Evolutionary conservation across 495 filamentous ascomycete genomes (phyloP), one percentile per base, ranked within the genome.

Genomic region (Podospora anserina): DNA sequence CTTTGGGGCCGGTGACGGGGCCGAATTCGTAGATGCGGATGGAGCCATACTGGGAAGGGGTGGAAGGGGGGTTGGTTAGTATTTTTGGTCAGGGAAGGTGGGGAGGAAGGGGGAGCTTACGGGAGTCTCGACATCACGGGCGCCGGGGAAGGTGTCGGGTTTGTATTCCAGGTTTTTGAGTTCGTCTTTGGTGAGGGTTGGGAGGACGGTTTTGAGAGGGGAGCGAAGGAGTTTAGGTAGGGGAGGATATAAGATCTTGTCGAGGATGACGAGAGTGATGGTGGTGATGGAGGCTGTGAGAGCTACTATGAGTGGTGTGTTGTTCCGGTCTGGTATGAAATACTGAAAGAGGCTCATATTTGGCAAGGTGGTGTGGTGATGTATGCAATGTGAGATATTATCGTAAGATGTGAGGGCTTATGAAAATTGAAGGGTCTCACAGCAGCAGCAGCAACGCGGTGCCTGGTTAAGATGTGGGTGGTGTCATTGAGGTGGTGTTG

Each of bases 1-100:
- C 90, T 74, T 93, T 97, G 23, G 84, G 80, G 3, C 93, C 94
- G 63, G 87, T 77, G 66, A 89, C 86, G n/a, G 92, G 92, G 9
- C 94, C 94, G 83, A 88, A 97, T 83, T 98, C 94, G 75, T 97
- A 96, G 15, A 93, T 90, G 53, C 91, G 82, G 28, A 93, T 89
- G 28, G 84, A 88, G 23, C 94, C 94, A 71, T 94, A 96, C 67
- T 93, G 85, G 23, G 23, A 23, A 23, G 23, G 23, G 23, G 23
- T 23, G 23, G 23, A 23, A 23, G 23, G 23, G 23, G 23, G 11
- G 1, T 32, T 7, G 30, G 39, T 11, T 49, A 13, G 39, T 49
- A 3, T 13, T 15, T n/a, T 19, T 53, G 11, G 9, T 23, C 62
- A 73, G 63, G 73, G 66, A 27, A 64, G 49, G 32, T 18, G 55